Evolutionary conservation across 1,284 basidiomycete species (phyloP).

Genomic region (Fomitopsis palustris): DNA sequence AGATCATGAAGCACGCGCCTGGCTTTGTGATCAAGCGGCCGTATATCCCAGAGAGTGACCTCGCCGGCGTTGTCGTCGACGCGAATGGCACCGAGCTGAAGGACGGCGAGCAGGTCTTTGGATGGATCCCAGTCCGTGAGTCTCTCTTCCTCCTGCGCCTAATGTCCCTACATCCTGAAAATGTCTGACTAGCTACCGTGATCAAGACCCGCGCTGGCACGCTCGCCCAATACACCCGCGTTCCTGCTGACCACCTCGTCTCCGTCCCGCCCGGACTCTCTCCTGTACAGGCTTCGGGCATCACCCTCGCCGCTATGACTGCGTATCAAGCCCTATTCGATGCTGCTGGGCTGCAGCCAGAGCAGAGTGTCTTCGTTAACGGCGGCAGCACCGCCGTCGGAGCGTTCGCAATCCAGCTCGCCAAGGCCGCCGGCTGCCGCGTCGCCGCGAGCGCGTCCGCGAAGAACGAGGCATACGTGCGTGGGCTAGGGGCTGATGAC

Average conservation of each 20-base stretch:
- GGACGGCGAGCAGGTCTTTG: slow-evolving; percentile 59
- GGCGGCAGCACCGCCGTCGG: slow-evolving; percentile 22
- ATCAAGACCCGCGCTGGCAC: slow-evolving; percentile 12
- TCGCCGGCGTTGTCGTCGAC: slow-evolving; percentile 58
- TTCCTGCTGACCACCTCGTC: slow-evolving; percentile 10
- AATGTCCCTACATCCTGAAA: not conserved
- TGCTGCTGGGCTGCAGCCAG: slow-evolving; percentile 15
- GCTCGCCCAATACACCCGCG: slow-evolving; percentile 18
- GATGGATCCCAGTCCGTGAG: slow-evolving; percentile 40
- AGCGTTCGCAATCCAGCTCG: slow-evolving; percentile 23
- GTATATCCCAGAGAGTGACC: slow-evolving; percentile 54
- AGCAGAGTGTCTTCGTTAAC: slow-evolving; percentile 22
- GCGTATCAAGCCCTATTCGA: slow-evolving; percentile 18
- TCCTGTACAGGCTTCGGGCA: slow-evolving; percentile 16
- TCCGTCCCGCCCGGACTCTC: slow-evolving; percentile 15
- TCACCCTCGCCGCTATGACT: slow-evolving; percentile 15
- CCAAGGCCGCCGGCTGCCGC: slow-evolving; percentile 24
- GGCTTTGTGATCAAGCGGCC: slow-evolving; percentile 47
- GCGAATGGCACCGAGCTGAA: slow-evolving; percentile 47
- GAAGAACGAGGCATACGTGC: slow-evolving; percentile 26
- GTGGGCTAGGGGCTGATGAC: slow-evolving; percentile 24
- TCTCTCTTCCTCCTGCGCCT: not conserved
- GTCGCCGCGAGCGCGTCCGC: slow-evolving; percentile 24
- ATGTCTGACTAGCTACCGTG: not conserved
- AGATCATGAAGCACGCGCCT: slow-evolving; percentile 51